phyloP scores from a whole-genome alignment of 2,329 filamentous ascomycete genomes.

The Fusarium nurragi region DNA sequence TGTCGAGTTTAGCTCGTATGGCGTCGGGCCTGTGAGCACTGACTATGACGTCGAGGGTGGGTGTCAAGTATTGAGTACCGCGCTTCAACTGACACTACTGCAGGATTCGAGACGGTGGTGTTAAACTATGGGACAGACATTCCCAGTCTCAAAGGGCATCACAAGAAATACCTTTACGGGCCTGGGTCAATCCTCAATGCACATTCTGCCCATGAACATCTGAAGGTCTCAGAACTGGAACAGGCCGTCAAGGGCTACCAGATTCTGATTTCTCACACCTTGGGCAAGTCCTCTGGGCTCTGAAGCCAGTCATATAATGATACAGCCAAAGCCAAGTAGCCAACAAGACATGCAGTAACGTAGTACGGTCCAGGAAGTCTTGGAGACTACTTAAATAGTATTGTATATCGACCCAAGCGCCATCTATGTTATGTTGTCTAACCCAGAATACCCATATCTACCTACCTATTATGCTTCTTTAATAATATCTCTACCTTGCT shows the following conservation, averaged over 20 bases:
- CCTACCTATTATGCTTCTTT: neutral
- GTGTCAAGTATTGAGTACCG: accelerated
- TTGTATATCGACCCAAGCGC: neutral
- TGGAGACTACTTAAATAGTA: too few relatives aligned
- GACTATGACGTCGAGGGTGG: slow-evolving; percentile 4
- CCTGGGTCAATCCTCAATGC: slow-evolving; percentile 9
- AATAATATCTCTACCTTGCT: slow-evolving; percentile 59
- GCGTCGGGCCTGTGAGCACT: neutral
- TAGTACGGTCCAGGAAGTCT: too few relatives aligned
- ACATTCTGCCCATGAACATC: slow-evolving; percentile 15
- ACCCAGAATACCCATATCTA: neutral
- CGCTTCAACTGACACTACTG: neutral
- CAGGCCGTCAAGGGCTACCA: neutral
- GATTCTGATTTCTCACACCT: neutral
- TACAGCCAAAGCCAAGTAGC: too few relatives aligned
- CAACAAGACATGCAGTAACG: neutral
- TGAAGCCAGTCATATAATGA: neutral
- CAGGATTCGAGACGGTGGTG: slow-evolving; percentile 2
- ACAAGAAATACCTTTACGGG: slow-evolving; percentile 7
- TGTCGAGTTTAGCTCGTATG: neutral
- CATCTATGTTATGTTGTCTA: neutral
- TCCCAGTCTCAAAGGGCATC: neutral
- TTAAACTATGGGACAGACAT: slow-evolving; percentile 12
- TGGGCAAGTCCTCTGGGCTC: neutral
- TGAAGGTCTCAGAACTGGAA: slow-evolving; percentile 4